These are phyloP conservation scores for Iberis pinnata DNA, from an alignment of 345 rosid species.

Conservation along the genomic window DNA sequence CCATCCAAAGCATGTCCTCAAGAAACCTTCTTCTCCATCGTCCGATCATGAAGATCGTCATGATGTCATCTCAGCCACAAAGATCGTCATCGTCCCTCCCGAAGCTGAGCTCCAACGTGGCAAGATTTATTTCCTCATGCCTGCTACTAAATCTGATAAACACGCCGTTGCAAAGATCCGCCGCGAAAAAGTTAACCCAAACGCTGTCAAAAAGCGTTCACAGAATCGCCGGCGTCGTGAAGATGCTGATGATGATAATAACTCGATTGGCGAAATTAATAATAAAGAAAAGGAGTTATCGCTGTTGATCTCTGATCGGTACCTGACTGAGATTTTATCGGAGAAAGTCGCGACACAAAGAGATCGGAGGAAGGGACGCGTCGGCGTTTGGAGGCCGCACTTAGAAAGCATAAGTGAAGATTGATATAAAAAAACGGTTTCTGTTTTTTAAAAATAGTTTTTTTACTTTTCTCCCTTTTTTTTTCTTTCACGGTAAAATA, in stretches of 20 bases:
- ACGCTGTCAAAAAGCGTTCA: conserved; percentile 10
- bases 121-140: conserved; percentile 89
- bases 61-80: conserved; percentile 46
- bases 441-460: no score
- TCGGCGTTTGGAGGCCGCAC: conserved; percentile 92
- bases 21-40: conserved; percentile 57
- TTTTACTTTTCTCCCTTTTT: no score
- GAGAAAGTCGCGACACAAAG: conserved; percentile 70
- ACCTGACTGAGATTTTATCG: conserved; percentile 85
- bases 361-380: conserved; percentile 83
- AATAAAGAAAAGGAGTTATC: no score
- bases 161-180: conserved; percentile 24
- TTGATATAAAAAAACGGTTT: no score
- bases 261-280: no score
- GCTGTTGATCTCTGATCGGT: no score
- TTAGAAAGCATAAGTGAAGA: conserved; percentile 51
- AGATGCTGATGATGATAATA: conserved; percentile 10
- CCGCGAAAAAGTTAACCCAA: conserved; percentile 2
- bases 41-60: conserved; percentile 46
- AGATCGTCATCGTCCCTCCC: conserved; percentile 78
- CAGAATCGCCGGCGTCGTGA: no score
- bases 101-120: conserved; percentile 94
- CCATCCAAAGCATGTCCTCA: conserved; percentile 77
- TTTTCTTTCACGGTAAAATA: no score
- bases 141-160: no score